These are phyloP conservation scores for Penicillium bovifimosum DNA, from an alignment of 495 filamentous ascomycete genomes.

Conservation along the genomic window DNA sequence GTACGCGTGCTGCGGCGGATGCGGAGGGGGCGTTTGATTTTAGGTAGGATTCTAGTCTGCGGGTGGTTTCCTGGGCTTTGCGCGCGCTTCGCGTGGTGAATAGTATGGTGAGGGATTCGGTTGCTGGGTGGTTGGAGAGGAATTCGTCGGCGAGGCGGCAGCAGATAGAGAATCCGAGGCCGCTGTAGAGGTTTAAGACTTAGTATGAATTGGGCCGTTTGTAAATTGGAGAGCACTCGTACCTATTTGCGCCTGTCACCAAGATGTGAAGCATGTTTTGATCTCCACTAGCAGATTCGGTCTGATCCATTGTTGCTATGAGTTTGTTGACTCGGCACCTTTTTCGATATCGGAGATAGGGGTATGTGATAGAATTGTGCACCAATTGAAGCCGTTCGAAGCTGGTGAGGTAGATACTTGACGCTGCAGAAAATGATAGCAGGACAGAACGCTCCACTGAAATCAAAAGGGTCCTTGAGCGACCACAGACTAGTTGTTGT, in stretches of 20 bases:
- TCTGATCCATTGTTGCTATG: constrained; percentile 14
- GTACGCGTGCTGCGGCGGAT: constrained; percentile 32
- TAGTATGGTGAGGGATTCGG: constrained; percentile 51
- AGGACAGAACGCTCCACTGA: not conserved
- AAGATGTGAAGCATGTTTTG: constrained; percentile 32
- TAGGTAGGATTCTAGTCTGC: constrained; percentile 36
- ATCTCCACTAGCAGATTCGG: constrained; percentile 1
- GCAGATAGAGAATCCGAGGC: constrained; percentile 82
- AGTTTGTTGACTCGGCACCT: constrained; percentile 1
- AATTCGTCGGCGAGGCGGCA: constrained; percentile 89
- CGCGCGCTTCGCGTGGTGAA: constrained; percentile 47
- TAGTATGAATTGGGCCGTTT: not conserved
- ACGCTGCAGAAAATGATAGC: not conserved
- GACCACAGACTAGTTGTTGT: not conserved
- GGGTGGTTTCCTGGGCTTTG: constrained; percentile 41
- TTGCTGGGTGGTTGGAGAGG: constrained; percentile 56
- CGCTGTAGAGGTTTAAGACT: constrained; percentile 46
- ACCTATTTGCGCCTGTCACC: constrained; percentile 51
- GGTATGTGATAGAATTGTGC: constrained; percentile 6
- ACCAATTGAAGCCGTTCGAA: not conserved
- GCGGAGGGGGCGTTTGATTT: constrained; percentile 16
- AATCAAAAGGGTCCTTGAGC: not conserved
- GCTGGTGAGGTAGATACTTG: not conserved
- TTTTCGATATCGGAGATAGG: constrained; percentile 4
- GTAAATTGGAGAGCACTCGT: not conserved